phyloP scores from a whole-genome alignment of 2,329 filamentous ascomycete genomes.

The Fusarium oxysporum region DNA sequence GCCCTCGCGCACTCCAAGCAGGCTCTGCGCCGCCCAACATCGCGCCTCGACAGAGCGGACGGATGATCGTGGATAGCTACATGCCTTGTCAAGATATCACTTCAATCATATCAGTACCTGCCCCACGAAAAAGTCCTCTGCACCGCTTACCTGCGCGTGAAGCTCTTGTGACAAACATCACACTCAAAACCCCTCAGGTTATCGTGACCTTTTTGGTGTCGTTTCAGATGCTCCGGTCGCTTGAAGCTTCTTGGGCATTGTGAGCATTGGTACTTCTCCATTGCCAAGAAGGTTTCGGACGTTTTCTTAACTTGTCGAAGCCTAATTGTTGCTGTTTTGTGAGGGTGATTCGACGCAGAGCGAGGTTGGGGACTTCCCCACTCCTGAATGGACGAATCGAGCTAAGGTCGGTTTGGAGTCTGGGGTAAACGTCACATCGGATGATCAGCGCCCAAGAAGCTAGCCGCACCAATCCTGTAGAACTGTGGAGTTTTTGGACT shows the following conservation, averaged over 20 bases:
- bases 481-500: no score
- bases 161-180: constrained; percentile 28
- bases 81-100: constrained; percentile 12
- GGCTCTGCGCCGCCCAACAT: constrained; percentile 5
- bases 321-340: background rate
- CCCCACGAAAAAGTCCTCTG: accelerated
- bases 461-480: background rate
- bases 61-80: background rate
- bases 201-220: constrained; percentile 34
- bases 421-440: background rate
- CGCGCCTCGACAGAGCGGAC: background rate
- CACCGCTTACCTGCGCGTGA: constrained; percentile 30
- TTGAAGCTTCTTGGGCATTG: constrained; percentile 34
- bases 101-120: accelerated
- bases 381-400: background rate
- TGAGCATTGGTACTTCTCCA: constrained; percentile 29
- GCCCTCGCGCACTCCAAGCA: constrained; percentile 31
- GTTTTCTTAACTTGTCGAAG: background rate
- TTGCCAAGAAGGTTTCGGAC: background rate
- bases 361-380: background rate
- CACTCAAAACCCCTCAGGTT: constrained; percentile 24
- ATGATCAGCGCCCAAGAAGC: background rate
- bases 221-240: constrained; percentile 34
- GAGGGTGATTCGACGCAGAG: no score
- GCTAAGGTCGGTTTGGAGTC: background rate